Base-by-base conservation (phyloP, 1,139 yeast species). In the Torulaspora pretoriensis region DNA sequence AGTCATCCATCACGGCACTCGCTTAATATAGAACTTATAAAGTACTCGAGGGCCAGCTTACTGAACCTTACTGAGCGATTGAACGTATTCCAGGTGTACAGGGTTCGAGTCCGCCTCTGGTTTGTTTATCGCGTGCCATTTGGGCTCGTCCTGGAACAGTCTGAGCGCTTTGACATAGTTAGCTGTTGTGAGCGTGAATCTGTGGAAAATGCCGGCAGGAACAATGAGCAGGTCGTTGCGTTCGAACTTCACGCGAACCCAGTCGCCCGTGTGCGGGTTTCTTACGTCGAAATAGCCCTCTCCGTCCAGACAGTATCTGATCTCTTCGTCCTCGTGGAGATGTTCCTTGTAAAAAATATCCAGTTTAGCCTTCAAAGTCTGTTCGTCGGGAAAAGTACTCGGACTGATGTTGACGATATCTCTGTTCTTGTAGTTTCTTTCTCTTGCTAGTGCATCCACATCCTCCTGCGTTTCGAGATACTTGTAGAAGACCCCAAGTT, bases 291-390 rank as follows among this genome's bases (percentile, higher is more conserved):
- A 92, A 67, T 78, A 92, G 0, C 98, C 97, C 50, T 81, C 86
- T 8, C 98, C 98, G 23, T 84, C 96, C 25, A 84, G 64, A 47
- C 89, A 78, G 67, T 89, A 90, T 53, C 98, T 74, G 63, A 92
- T 92, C 70, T 92, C 98, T 68, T 92, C 98, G 64, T 92, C 98
- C 64, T 92, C 97, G 64, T 92, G 98, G 53, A 87, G 73, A 66
- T 92, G 98, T 64, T 92, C 97, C 40, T 78, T 73, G 69, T 83
- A 88, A 66, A 90, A 90, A 44, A 68, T 75, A 50, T 75, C 70
- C 68, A 90, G 75, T 65, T 88, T 87, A 47, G 70, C 71, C 52
- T 79, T 74, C 59, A 84, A 78, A 0, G 78, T 81, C 3, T 63
- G 67, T 31, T 76, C 73, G 42, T 81, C 81, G 37, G 83, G 80